Base-by-base conservation (phyloP, 1,284 basidiomycete genomes). In the Trichosporon ovoides region DNA sequence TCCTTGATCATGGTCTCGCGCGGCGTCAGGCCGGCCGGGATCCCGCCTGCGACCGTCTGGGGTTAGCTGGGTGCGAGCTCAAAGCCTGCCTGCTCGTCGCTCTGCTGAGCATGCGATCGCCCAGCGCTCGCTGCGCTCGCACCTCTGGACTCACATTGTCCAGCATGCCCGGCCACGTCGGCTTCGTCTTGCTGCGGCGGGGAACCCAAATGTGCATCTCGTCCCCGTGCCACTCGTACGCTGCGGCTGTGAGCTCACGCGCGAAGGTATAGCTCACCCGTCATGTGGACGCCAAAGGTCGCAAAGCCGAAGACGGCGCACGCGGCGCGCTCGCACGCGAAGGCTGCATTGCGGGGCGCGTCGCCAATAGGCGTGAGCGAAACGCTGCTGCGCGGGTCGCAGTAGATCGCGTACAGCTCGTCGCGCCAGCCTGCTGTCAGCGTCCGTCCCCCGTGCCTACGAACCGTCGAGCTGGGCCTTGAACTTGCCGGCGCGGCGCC, bases 1-100 rank as follows among this genome's bases (percentile, higher is more conserved):
- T 98, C 95, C 70, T 96, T 94, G 40, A 96, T 83, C 54, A 98
- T 81, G 3, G 86, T 83, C 56, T 93, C 88, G 55, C 88, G 83
- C 0, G 84, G 80, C 0, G 80, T 75, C 77, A 89, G 86, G 2
- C 93, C 91, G 7, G 86, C 84, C 0, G 80, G 76, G 55, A 83
- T 83, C 7, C 82, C 82, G 7, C 82, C 82, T 0, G 81, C 82
- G 1, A 82, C 79, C 3, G 78, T 68, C 75, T 78, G 49, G 28
- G 28, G 28, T 9, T 1, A n/a, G 38, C 79, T 37, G 56, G 55
- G 22, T 18, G 22, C 2, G 19, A 36, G 1, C 16, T 35, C 34
- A n/a, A n/a, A n/a, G n/a, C n/a, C n/a, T n/a, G n/a, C n/a, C n/a
- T n/a, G 7, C 34, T 35, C 38, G n/a, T 40, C 11, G 11, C 9